Conservation (phyloP, 306 rosid genomes). For the Inga oerstediana region DNA sequence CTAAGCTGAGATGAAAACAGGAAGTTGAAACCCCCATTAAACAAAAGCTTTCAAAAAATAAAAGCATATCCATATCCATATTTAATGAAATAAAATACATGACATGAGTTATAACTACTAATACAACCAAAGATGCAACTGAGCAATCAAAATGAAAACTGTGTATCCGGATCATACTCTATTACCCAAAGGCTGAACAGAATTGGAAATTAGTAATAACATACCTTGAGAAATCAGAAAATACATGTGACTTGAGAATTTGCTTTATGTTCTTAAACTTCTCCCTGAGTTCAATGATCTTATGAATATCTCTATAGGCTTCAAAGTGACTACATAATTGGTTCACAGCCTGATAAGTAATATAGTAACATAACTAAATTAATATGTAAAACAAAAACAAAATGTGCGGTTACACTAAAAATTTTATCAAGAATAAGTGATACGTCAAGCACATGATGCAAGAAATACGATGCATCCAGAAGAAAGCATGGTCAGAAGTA, state of each 20-base stretch:
- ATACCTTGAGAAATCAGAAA: slow-evolving; percentile 96
- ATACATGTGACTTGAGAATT: slow-evolving; percentile 96
- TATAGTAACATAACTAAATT: slow-evolving; percentile 32
- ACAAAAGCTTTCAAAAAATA: slow-evolving; percentile 26
- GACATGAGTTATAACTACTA: not conserved
- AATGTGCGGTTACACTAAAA: not conserved
- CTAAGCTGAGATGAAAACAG: slow-evolving; percentile 81
- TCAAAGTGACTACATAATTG: slow-evolving; percentile 97
- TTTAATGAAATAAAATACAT: slow-evolving; percentile 21
- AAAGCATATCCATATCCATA: slow-evolving; percentile 11
- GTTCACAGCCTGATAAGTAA: slow-evolving; percentile 87
- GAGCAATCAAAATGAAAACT: slow-evolving; percentile 20
- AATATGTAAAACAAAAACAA: slow-evolving; percentile 23
- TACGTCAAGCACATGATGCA: not conserved
- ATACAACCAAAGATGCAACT: not conserved
- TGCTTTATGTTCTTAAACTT: slow-evolving; percentile 97
- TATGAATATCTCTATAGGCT: slow-evolving; percentile 94
- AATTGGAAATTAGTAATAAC: slow-evolving; percentile 29
- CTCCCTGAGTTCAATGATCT: slow-evolving; percentile 97
- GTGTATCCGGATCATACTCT: slow-evolving; percentile 5
- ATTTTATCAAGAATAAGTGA: slow-evolving; percentile 28
- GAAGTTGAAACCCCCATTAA: slow-evolving; percentile 40
- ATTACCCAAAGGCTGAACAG: slow-evolving; percentile 10
- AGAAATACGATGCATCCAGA: not conserved
- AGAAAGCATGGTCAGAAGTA: not conserved